A percentile compares a stretch with the other conserved stretches of the same genome.
Conservation (phyloP, 2,329 filamentous ascomycete species). For the Pyrenochaeta sp. region DNA sequence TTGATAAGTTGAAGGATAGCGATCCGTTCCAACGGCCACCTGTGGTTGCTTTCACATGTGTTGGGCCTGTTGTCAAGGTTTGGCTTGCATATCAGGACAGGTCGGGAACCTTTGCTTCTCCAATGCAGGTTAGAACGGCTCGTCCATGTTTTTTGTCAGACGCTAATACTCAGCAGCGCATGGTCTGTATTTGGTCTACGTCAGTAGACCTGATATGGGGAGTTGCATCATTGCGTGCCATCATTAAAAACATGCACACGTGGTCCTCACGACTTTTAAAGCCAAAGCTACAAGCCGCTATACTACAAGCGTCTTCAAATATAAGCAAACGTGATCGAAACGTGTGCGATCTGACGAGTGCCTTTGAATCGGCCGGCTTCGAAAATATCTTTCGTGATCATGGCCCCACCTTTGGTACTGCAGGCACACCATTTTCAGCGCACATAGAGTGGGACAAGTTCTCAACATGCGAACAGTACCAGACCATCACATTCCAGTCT, state of each 20-base stretch:
- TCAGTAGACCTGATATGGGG: conserved; percentile 11
- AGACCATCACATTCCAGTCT: conserved; percentile 80
- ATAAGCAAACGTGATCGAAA: too few relatives aligned
- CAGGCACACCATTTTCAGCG: conserved; percentile 69
- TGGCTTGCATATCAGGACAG: conserved; percentile 13
- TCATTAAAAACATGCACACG: conserved; percentile 16
- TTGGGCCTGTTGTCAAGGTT: conserved; percentile 15
- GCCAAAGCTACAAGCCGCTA: conserved; percentile 8
- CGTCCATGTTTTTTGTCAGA: neutral
- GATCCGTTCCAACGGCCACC: neutral
- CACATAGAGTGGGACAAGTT: conserved; percentile 74
- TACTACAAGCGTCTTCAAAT: too few relatives aligned
- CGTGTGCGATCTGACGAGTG: too few relatives aligned
- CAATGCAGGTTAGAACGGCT: conserved; percentile 3
- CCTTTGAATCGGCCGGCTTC: too few relatives aligned
- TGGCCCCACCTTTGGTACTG: too few relatives aligned
- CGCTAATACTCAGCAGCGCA: conserved; percentile 6
- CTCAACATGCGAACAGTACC: conserved; percentile 67
- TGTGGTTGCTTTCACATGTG: conserved; percentile 11
- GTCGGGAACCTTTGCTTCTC: neutral
- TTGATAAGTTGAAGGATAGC: neutral
- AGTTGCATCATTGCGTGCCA: conserved; percentile 5
- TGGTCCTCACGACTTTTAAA: conserved; percentile 14
- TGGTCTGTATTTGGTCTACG: conserved; percentile 15
- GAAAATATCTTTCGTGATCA: too few relatives aligned